Percentiles rank a stretch among this genome's conserved stretches.
Evolutionary conservation across 73 alveolate genomes (phyloP).

Genomic region (Symbiodinium pilosum): DNA sequence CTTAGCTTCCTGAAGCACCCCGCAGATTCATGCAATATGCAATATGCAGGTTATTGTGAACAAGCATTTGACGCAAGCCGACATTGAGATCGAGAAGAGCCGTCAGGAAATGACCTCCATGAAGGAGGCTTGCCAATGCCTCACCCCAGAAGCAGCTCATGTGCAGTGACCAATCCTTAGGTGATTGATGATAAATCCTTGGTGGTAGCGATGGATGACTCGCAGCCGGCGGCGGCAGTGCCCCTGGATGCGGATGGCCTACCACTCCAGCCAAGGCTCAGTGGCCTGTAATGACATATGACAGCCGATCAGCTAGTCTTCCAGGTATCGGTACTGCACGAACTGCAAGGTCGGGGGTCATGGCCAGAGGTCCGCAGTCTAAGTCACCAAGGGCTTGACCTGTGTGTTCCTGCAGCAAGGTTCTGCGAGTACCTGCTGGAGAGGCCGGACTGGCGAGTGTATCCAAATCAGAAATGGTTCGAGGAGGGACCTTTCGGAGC

Average conservation of each 20-base stretch:
- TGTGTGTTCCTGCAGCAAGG: neutral
- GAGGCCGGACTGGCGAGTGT: slow-evolving; percentile 88
- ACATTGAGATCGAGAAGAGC: slow-evolving; percentile 40
- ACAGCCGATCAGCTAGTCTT: neutral
- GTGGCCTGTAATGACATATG: neutral
- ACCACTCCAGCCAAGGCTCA: slow-evolving; percentile 28
- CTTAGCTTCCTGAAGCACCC: no score
- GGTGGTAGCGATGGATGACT: slow-evolving; percentile 42
- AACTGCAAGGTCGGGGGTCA: slow-evolving; percentile 95
- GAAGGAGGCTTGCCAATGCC: slow-evolving; percentile 20
- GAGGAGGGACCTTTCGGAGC: neutral
- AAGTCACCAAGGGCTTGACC: neutral
- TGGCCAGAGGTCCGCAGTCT: slow-evolving; percentile 82
- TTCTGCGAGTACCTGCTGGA: slow-evolving; percentile 87
- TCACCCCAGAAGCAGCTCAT: neutral
- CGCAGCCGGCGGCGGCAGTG: slow-evolving; percentile 24
- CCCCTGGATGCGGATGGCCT: slow-evolving; percentile 45
- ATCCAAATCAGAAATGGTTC: slow-evolving; percentile 81
- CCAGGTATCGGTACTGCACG: slow-evolving; percentile 77
- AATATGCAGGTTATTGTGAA: slow-evolving; percentile 60
- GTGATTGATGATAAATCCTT: slow-evolving; percentile 53
- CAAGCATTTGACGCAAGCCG: slow-evolving; percentile 79
- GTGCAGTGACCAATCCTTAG: neutral
- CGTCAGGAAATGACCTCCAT: slow-evolving; percentile 63
- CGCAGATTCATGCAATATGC: no score